phyloP scores from a whole-genome alignment of 2,329 filamentous ascomycete species.

The Erysiphe pulchra region DNA sequence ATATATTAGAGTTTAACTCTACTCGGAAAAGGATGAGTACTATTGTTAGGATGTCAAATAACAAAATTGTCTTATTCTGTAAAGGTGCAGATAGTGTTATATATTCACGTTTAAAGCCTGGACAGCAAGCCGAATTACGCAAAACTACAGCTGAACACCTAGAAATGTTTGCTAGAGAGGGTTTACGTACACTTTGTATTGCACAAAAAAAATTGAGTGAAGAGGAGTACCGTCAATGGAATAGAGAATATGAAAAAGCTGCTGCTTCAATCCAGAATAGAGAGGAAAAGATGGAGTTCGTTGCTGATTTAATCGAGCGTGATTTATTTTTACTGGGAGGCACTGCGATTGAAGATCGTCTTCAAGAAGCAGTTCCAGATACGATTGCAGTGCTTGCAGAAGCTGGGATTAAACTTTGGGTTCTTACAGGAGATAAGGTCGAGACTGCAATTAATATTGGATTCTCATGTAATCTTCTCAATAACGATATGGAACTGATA shows the following conservation, averaged over 20 bases:
- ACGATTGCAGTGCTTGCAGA: constrained; percentile 76
- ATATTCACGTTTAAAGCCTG: constrained; percentile 66
- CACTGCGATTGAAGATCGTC: constrained; percentile 86
- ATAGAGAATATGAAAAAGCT: constrained; percentile 63
- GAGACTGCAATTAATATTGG: constrained; percentile 99
- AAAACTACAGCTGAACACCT: constrained; percentile 73
- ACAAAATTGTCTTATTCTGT: constrained; percentile 73
- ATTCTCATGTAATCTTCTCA: constrained; percentile 91
- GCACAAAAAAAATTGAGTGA: constrained; percentile 61
- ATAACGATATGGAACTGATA: constrained; percentile 94
- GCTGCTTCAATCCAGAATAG: constrained; percentile 62
- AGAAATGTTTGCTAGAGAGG: constrained; percentile 90
- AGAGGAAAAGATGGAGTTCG: constrained; percentile 77
- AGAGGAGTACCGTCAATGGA: constrained; percentile 66
- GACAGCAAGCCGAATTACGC: constrained; percentile 66
- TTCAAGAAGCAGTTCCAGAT: constrained; percentile 92
- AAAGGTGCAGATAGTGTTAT: constrained; percentile 97
- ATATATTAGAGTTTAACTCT: constrained; percentile 94
- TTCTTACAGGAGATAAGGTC: constrained; percentile 92
- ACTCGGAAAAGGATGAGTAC: constrained; percentile 94
- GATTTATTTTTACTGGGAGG: constrained; percentile 72
- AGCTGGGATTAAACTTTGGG: constrained; percentile 96
- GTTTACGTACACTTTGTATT: constrained; percentile 81
- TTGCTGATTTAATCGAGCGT: constrained; percentile 75
- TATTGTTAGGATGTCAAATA: constrained; percentile 83